These are phyloP conservation scores for Albugo laibachii DNA, from an alignment of 352 stramenopile genomes.

Conservation along the genomic window DNA sequence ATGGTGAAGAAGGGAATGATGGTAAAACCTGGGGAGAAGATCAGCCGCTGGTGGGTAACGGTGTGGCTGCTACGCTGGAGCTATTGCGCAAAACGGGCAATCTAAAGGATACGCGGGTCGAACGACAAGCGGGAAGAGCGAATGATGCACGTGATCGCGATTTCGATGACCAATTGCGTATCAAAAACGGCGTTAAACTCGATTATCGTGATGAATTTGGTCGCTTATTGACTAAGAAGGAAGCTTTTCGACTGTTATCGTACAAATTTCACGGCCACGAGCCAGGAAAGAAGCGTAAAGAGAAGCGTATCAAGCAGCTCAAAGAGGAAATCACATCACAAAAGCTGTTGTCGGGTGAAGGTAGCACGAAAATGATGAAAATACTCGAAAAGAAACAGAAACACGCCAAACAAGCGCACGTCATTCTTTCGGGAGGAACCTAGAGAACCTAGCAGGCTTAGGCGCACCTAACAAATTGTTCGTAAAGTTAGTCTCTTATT, in stretches of 20 bases:
- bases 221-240: constrained; percentile 91
- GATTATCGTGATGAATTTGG: constrained; percentile 97
- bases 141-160: constrained; percentile 91
- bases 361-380: constrained; percentile 71
- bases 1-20: constrained; percentile 16
- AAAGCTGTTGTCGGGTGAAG: constrained; percentile 54
- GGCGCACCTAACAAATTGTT: too few relatives aligned
- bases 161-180: constrained; percentile 63
- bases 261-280: constrained; percentile 98
- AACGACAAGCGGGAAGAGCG: constrained; percentile 84
- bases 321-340: constrained; percentile 63
- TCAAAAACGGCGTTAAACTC: constrained; percentile 79
- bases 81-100: constrained; percentile 88
- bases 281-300: constrained; percentile 94
- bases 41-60: constrained; percentile 60
- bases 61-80: constrained; percentile 83
- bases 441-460: too few relatives aligned
- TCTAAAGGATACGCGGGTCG: constrained; percentile 63
- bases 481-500: too few relatives aligned
- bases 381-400: constrained; percentile 73
- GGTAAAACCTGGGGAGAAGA: constrained; percentile 57
- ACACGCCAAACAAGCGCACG: constrained; percentile 55
- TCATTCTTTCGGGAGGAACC: constrained; percentile 24
- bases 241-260: constrained; percentile 94
- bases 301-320: constrained; percentile 82